phyloP scores from a whole-genome alignment of 441 rosid species.

The Croton laevigatus region DNA sequence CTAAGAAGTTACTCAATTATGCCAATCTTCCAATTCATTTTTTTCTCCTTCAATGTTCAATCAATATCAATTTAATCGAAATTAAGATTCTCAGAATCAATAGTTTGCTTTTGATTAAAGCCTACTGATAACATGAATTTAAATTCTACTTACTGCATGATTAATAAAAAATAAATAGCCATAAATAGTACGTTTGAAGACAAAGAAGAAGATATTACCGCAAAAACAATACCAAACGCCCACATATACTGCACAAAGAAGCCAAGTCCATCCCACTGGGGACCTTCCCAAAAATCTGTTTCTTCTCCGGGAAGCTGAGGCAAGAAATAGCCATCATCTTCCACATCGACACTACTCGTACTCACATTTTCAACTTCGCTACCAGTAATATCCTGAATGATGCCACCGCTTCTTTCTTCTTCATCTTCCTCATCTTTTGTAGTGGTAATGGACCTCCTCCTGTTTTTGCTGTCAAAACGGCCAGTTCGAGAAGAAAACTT shows the following conservation, averaged over 20 bases:
- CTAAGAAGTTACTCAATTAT: too few species aligned
- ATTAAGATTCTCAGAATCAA: too few species aligned
- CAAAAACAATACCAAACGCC: constrained; percentile 83
- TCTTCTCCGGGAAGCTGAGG: constrained; percentile 61
- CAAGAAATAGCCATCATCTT: constrained; percentile 35
- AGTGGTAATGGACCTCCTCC: constrained; percentile 44
- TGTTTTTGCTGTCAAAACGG: constrained; percentile 66
- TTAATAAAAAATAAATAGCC: not conserved
- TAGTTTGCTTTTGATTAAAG: too few species aligned
- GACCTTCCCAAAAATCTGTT: constrained; percentile 78
- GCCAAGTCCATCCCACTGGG: constrained; percentile 73
- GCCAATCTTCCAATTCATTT: too few species aligned
- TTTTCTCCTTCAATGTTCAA: too few species aligned
- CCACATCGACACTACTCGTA: constrained; percentile 23
- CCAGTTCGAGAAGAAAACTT: constrained; percentile 54
- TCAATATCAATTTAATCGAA: not conserved
- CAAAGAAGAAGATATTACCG: constrained; percentile 33
- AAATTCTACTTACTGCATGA: too few species aligned
- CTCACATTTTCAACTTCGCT: constrained; percentile 19
- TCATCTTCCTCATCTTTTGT: constrained; percentile 30
- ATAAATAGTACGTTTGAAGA: constrained; percentile 1
- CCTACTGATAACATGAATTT: too few species aligned
- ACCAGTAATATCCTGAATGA: constrained; percentile 15
- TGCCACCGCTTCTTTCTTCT: constrained; percentile 24
- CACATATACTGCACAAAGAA: constrained; percentile 79